Percentiles rank a stretch among this genome's conserved stretches.
These are phyloP conservation scores for Xylaria hypoxylon DNA, from an alignment of 2,329 filamentous ascomycete genomes.

Conservation along the genomic window DNA sequence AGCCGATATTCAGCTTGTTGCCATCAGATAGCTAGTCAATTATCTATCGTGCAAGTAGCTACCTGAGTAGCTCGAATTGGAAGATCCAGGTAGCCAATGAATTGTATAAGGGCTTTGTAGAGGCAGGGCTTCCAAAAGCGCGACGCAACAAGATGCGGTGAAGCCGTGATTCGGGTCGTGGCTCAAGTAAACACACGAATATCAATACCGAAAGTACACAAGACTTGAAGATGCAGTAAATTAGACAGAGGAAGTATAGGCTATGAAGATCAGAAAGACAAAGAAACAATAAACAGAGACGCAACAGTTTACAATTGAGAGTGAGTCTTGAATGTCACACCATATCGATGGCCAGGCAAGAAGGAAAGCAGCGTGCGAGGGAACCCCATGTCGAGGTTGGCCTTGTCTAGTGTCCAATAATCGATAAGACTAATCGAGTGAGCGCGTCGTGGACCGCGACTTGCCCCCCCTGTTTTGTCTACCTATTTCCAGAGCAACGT, in stretches of 20 bases:
- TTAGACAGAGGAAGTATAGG: not conserved
- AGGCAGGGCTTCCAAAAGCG: conserved; percentile 12
- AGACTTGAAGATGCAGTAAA: conserved; percentile 6
- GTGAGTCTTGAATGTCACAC: conserved; percentile 1
- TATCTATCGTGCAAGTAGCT: conserved; percentile 7
- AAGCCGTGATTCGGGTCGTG: conserved; percentile 6
- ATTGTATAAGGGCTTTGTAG: conserved; percentile 10
- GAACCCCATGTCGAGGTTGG: not conserved
- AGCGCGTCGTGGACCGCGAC: conserved; percentile 49
- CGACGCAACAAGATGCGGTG: conserved; percentile 34
- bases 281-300: conserved; percentile 15
- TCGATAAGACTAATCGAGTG: conserved; percentile 30
- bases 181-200: conserved; percentile 44
- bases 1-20: conserved; percentile 23
- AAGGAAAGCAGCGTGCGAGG: conserved; percentile 27
- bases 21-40: conserved; percentile 28
- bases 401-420: conserved; percentile 2
- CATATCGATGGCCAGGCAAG: conserved; percentile 10
- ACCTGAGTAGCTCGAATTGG: not conserved
- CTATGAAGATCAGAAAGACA: conserved; percentile 2
- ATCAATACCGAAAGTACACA: conserved; percentile 34
- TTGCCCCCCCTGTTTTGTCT: conserved; percentile 32
- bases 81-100: conserved; percentile 17
- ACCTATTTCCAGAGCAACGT: conserved; percentile 45
- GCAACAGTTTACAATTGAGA: conserved; percentile 8